Evolutionary conservation across 495 filamentous ascomycete species (phyloP).

Genomic region (Rhizodiscina lignyota): DNA sequence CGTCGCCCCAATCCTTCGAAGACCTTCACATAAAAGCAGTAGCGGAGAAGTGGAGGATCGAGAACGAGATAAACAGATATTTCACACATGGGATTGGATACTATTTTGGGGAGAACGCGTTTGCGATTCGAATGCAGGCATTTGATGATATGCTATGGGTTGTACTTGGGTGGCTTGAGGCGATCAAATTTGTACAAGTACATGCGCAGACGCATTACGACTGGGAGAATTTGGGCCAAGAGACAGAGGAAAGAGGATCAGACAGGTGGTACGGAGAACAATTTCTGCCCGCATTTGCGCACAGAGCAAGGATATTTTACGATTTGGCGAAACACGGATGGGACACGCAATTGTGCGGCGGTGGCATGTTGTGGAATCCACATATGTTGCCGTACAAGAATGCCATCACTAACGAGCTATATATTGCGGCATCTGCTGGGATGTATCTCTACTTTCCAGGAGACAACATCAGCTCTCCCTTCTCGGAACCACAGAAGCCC

Average conservation of each 20-base stretch:
- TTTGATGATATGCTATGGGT: conserved; percentile 98
- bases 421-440: conserved; percentile 59
- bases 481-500: conserved; percentile 16
- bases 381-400: conserved; percentile 81
- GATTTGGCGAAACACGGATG: conserved; percentile 63
- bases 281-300: conserved; percentile 67
- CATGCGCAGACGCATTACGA: conserved; percentile 30
- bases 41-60: conserved; percentile 27
- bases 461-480: conserved; percentile 56
- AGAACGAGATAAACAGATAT: conserved; percentile 69
- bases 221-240: background rate
- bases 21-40: conserved; percentile 4
- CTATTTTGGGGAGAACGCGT: conserved; percentile 77
- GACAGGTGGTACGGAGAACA: conserved; percentile 72
- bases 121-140: conserved; percentile 60
- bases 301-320: conserved; percentile 81
- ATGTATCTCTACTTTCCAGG: conserved; percentile 92
- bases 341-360: conserved; percentile 67
- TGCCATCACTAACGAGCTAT: conserved; percentile 91
- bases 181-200: conserved; percentile 52
- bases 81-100: conserved; percentile 59
- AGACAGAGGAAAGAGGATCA: too few species aligned
- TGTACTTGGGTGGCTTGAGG: conserved; percentile 80
- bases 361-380: conserved; percentile 91
- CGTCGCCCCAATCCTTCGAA: conserved; percentile 11